Evolutionary conservation across 805 yeast genomes (phyloP).

Genomic region (Yarrowia sp.): DNA sequence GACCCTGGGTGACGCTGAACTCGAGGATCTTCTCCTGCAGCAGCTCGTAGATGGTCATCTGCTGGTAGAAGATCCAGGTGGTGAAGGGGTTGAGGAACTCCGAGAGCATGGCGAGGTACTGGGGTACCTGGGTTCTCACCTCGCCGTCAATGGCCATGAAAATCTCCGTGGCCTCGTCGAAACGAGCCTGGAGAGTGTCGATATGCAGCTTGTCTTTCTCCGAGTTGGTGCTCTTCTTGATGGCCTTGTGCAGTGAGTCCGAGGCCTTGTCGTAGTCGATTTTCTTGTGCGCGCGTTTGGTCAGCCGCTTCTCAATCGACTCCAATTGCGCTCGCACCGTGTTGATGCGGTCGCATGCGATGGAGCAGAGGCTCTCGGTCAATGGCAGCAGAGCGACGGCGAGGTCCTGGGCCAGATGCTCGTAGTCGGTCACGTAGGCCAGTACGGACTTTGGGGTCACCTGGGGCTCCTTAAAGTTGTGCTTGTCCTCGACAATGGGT

Average conservation of each 20-base stretch:
- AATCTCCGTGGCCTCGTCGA: conserved; percentile 37
- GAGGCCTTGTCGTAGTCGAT: conserved; percentile 40
- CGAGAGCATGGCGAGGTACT: conserved; percentile 34
- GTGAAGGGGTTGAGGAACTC: conserved; percentile 39
- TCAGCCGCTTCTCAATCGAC: conserved; percentile 28
- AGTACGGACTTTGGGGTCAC: conserved; percentile 2
- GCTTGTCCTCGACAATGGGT: conserved; percentile 36
- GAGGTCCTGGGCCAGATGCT: conserved; percentile 8
- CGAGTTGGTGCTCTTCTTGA: conserved; percentile 27
- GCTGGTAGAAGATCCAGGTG: conserved; percentile 35
- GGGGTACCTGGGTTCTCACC: conserved; percentile 36
- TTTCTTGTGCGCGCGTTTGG: conserved; percentile 41
- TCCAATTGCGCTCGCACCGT: conserved; percentile 35
- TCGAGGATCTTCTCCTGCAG: conserved; percentile 30
- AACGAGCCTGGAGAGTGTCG: conserved; percentile 35
- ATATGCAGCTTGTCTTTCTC: conserved; percentile 37
- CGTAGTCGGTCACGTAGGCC: conserved; percentile 2
- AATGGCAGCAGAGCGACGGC: conserved; percentile 35
- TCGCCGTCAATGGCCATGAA: conserved; percentile 37
- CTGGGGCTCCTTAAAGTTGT: conserved; percentile 20
- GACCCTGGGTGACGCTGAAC: conserved; percentile 35
- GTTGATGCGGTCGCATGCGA: conserved; percentile 32
- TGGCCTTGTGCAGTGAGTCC: conserved; percentile 37
- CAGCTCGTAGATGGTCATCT: conserved; percentile 35
- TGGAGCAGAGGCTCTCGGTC: conserved; percentile 31